phyloP scores from a whole-genome alignment of 768 basidiomycete genomes.

The Boletus rubropictus region DNA sequence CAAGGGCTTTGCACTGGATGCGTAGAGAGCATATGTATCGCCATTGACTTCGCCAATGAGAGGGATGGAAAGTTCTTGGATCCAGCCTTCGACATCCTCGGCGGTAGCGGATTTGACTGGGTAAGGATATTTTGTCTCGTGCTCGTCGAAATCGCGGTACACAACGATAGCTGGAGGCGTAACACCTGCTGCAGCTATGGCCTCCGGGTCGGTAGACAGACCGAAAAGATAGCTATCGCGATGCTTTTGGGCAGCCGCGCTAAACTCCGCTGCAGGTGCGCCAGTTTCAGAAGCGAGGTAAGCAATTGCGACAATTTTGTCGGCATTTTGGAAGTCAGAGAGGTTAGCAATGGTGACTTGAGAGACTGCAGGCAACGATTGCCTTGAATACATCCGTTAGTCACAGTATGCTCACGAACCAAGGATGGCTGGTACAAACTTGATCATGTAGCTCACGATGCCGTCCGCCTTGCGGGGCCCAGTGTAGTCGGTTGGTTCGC shows the following conservation, averaged over 20 bases:
- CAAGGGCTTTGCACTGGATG: slow-evolving; percentile 74
- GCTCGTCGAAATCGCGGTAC: slow-evolving; percentile 91
- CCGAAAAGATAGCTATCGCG: slow-evolving; percentile 96
- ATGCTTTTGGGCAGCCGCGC: slow-evolving; percentile 73
- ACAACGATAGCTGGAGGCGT: slow-evolving; percentile 81
- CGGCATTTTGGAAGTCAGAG: slow-evolving; percentile 79
- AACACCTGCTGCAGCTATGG: slow-evolving; percentile 65
- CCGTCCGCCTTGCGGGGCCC: slow-evolving; percentile 94
- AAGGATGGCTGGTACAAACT: slow-evolving; percentile 45
- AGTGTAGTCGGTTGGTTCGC: slow-evolving; percentile 70
- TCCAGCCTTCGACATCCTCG: slow-evolving; percentile 68
- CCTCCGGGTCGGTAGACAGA: slow-evolving; percentile 64
- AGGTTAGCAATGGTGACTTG: slow-evolving; percentile 71
- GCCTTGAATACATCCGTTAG: slow-evolving; percentile 40
- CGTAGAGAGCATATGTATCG: slow-evolving; percentile 89
- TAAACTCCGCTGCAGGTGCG: slow-evolving; percentile 68
- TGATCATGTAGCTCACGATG: slow-evolving; percentile 93
- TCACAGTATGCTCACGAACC: not conserved
- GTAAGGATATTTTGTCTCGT: slow-evolving; percentile 60
- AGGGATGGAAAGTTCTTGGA: slow-evolving; percentile 80
- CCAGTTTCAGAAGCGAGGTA: slow-evolving; percentile 75
- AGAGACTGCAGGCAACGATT: slow-evolving; percentile 90
- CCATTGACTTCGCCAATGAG: slow-evolving; percentile 87
- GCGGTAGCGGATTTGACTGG: slow-evolving; percentile 47
- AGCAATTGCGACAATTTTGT: slow-evolving; percentile 87